Evolutionary conservation across 106 monocot species (phyloP), one percentile per base, ranked within the genome.

Genomic region (Dendrobium chrysotoxum): DNA sequence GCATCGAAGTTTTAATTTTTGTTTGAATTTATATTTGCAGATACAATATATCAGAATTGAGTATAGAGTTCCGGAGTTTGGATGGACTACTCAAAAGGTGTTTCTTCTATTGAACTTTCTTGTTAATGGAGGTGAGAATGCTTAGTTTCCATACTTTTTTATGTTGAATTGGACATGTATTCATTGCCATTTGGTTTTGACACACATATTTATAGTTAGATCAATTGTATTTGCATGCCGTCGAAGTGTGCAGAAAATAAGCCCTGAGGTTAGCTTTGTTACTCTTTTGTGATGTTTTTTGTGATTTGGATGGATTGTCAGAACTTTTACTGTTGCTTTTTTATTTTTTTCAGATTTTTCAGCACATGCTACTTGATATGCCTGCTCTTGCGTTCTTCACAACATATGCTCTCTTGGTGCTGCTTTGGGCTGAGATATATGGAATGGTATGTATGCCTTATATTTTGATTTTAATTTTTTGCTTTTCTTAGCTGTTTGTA

Each of bases 381-480:
- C 96, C 96, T 39, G 85, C 86, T 23, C 92, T 97, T 82, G 88
- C 82, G 7, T 97, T 97, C 85, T 97, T 97, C 84, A 94, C 96
- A 2, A 97, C 96, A 0, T 97, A 97, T 80, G 94, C 88, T 3
- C 89, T 97, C 4, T 39, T 97, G 53, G 91, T 94, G 28, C 83
- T 97, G 45, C 94, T 97, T 68, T 97, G 97, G 97, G 94, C 94
- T 20, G 97, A 98, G 42, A 98, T 98, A 84, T 92, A 98, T 86
- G 90, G 91, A 77, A 92, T 92, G 87, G 96, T 97, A 78, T 41
- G 20, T 72, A 31, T 64, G 0, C 50, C 17, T 58, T 74, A 6
- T 15, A 72, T 71, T 71, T 31, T 74, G 41, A 40, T 40, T 12
- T 23, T 72, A 17, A 39, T 16, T 13, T 77, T 9, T 46, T 23